Evolutionary conservation across 768 basidiomycete species (phyloP).

Genomic region (Collybia mongolica): DNA sequence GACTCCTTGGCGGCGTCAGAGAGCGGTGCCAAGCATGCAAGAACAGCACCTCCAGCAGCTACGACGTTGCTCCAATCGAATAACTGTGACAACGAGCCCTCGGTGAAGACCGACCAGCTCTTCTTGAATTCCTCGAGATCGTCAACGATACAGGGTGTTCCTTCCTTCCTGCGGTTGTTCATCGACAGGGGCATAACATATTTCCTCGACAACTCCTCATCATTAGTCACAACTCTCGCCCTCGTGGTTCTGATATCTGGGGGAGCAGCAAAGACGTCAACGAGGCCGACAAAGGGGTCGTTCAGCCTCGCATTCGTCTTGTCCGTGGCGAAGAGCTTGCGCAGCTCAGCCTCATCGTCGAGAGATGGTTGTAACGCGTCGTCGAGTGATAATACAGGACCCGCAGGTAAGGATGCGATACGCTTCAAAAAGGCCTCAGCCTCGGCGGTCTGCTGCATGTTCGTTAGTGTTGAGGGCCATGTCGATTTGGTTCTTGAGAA

Average conservation of each 20-base stretch:
- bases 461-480: background rate
- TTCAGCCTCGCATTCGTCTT: conserved; percentile 40
- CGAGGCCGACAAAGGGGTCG: conserved; percentile 54
- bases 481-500: too few species aligned
- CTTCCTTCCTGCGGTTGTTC: conserved; percentile 44
- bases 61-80: conserved; percentile 63
- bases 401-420: conserved; percentile 18
- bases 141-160: conserved; percentile 45
- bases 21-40: conserved; percentile 55
- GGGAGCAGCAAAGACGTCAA: conserved; percentile 56
- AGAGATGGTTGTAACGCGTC: conserved; percentile 50
- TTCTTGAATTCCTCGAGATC: conserved; percentile 58
- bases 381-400: conserved; percentile 36
- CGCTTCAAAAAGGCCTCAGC: conserved; percentile 21
- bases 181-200: conserved; percentile 55
- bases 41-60: conserved; percentile 59
- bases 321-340: conserved; percentile 56
- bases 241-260: conserved; percentile 46
- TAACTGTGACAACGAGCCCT: conserved; percentile 59
- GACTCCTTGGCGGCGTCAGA: conserved; percentile 46
- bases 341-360: conserved; percentile 53
- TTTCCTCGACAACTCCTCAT: conserved; percentile 42
- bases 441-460: conserved; percentile 22
- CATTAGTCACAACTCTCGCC: conserved; percentile 44
- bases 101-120: conserved; percentile 64